phyloP scores from a whole-genome alignment of 805 yeast genomes.

The Zygotorulaspora danielsina region DNA sequence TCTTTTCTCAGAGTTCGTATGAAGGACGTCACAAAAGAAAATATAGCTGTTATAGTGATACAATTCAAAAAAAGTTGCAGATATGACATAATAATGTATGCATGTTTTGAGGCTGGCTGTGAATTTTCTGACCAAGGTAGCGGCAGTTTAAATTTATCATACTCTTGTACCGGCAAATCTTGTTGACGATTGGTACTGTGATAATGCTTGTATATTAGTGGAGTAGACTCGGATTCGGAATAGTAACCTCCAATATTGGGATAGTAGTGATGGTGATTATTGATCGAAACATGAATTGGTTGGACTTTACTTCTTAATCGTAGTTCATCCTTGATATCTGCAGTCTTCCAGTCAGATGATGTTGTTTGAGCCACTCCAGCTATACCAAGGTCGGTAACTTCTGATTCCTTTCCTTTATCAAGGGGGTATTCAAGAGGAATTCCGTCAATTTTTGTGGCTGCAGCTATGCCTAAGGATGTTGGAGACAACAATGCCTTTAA shows the following conservation, averaged over 20 bases:
- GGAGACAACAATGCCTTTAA: slow-evolving; percentile 29
- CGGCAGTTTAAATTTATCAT: slow-evolving; percentile 44
- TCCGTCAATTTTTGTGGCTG: slow-evolving; percentile 25
- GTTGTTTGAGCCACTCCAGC: background rate
- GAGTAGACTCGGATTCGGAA: slow-evolving; percentile 27
- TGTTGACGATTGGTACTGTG: background rate
- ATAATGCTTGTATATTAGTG: slow-evolving; percentile 37
- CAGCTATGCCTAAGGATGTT: slow-evolving; percentile 30
- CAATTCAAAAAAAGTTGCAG: slow-evolving; percentile 53
- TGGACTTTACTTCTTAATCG: slow-evolving; percentile 16
- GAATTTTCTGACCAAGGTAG: slow-evolving; percentile 55
- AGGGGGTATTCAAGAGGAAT: slow-evolving; percentile 6
- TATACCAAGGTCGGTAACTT: slow-evolving; percentile 1
- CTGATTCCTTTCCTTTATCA: background rate
- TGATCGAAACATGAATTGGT: slow-evolving; percentile 29
- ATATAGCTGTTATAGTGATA: slow-evolving; percentile 42
- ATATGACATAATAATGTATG: slow-evolving; percentile 59
- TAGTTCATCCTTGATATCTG: slow-evolving; percentile 15
- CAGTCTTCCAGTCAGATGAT: slow-evolving; percentile 5
- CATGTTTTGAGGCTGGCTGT: slow-evolving; percentile 47
- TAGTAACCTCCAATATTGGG: slow-evolving; percentile 13
- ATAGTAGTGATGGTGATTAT: slow-evolving; percentile 28
- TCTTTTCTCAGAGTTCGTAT: slow-evolving; percentile 52
- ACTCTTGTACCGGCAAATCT: slow-evolving; percentile 5
- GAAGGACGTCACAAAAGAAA: slow-evolving; percentile 42